phyloP scores from a whole-genome alignment of 306 rosid genomes.

The Spatholobus suberectus region DNA sequence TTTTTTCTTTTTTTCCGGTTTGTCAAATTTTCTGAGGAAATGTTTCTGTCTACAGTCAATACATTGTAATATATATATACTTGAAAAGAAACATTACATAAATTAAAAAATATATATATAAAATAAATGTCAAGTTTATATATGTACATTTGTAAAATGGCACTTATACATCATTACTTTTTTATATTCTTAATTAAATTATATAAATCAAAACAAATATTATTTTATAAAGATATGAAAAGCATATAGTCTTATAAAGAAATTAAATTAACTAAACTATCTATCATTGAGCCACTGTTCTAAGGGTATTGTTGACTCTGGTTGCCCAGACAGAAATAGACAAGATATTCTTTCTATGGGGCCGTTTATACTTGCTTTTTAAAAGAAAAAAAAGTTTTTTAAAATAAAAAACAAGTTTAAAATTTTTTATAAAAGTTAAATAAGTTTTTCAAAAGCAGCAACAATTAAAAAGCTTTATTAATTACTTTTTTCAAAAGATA shows the following conservation, averaged over 20 bases:
- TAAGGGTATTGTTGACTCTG: neutral
- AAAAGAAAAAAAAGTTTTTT: neutral
- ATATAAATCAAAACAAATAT: neutral
- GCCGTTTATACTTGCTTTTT: neutral
- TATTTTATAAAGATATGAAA: neutral
- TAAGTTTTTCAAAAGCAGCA: neutral
- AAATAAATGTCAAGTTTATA: neutral
- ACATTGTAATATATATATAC: neutral
- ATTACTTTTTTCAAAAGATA: neutral
- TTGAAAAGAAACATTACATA: neutral
- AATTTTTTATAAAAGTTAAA: neutral
- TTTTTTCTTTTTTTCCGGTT: neutral
- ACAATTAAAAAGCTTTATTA: neutral
- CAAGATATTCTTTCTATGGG: neutral
- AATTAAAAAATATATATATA: neutral
- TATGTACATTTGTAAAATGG: neutral
- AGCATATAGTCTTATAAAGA: neutral
- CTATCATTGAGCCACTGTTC: neutral
- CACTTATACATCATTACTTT: neutral
- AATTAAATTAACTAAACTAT: neutral
- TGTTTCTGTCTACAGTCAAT: neutral
- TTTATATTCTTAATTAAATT: neutral
- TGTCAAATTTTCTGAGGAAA: neutral
- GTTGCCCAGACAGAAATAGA: neutral
- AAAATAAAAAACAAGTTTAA: neutral